Evolutionary conservation across 78 protist genomes (phyloP).

Genomic region (Salpingoeca rosetta): DNA sequence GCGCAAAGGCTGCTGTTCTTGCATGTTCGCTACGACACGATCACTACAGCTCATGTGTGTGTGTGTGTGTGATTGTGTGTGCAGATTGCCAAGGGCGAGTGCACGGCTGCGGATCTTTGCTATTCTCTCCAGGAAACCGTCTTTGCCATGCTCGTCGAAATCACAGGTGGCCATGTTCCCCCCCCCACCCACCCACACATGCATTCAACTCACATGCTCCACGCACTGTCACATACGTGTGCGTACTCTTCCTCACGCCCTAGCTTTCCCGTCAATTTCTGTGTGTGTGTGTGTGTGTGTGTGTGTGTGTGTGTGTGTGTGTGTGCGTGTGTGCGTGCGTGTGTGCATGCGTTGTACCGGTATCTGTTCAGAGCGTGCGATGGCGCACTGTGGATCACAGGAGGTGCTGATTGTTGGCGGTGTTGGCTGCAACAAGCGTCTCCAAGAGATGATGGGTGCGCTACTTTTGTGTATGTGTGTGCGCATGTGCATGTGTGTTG

Average conservation of each 20-base stretch:
- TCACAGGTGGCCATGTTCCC: constrained; percentile 35
- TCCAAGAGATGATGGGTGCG: constrained; percentile 87
- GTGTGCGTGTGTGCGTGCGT: no score
- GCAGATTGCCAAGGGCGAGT: background rate
- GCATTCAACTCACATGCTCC: background rate
- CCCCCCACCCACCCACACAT: background rate
- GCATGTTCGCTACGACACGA: constrained; percentile 59
- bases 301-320: no score
- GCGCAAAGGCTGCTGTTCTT: constrained; percentile 81
- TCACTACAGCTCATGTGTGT: constrained; percentile 4
- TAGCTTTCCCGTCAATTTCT: no score
- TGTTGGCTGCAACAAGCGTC: constrained; percentile 89
- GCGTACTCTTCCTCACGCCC: no score
- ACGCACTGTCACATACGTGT: background rate
- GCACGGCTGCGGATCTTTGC: background rate
- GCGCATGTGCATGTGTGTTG: no score
- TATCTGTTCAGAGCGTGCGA: constrained; percentile 98
- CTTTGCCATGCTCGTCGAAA: constrained; percentile 96
- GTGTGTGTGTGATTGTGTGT: background rate
- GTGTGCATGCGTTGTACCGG: no score
- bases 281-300: no score
- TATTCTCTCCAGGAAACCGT: constrained; percentile 39
- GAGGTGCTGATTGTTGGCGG: constrained; percentile 98
- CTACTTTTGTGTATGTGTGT: background rate
- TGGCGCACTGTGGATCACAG: constrained; percentile 82